Conservation (phyloP, 345 rosid species). For the Gossypium anomalum region DNA sequence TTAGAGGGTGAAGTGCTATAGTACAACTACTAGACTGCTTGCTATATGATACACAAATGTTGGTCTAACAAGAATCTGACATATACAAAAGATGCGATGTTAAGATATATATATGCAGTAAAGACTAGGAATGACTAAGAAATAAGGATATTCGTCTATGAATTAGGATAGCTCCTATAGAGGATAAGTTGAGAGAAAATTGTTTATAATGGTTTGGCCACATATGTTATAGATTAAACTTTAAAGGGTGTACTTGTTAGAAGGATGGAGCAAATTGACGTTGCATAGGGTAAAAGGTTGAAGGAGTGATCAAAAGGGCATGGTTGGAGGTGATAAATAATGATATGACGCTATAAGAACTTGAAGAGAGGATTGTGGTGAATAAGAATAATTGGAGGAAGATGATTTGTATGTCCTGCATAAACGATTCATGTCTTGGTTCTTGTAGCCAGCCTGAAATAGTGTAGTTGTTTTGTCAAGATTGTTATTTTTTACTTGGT, state of each 20-base stretch:
- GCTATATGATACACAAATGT: background rate
- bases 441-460: background rate
- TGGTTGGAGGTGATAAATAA: no score
- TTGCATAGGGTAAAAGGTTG: no score
- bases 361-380: no score
- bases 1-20: no score
- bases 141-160: background rate
- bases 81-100: background rate
- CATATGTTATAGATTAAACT: no score
- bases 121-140: background rate
- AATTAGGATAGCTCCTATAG: background rate
- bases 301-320: no score
- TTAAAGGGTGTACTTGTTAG: no score
- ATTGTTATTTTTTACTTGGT: background rate
- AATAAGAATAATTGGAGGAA: background rate
- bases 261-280: no score
- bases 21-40: no score
- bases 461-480: background rate
- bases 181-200: background rate
- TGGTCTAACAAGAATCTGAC: background rate
- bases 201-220: background rate
- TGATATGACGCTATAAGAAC: no score
- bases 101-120: background rate
- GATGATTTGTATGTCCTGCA: background rate
- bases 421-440: background rate